Evolutionary conservation across 352 stramenopile genomes (phyloP).

Genomic region (Hyaloperonospora brassicae): DNA sequence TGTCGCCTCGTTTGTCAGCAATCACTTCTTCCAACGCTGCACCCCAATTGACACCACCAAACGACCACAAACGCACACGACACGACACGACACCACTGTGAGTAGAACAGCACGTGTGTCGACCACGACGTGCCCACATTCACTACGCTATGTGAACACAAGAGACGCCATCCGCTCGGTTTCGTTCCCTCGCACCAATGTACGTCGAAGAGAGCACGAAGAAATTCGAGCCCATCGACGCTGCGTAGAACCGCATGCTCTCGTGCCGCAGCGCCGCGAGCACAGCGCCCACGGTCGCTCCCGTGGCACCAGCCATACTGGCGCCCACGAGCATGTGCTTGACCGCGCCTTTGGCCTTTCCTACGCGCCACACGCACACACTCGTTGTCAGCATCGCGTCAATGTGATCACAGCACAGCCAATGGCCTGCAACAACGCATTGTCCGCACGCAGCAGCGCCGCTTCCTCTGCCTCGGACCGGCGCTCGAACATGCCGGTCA

Average conservation of each 20-base stretch:
- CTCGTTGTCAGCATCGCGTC: background rate
- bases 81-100: too few species aligned
- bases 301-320: constrained; percentile 40
- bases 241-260: constrained; percentile 71
- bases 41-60: background rate
- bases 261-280: constrained; percentile 67
- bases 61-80: background rate
- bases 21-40: constrained; percentile 74
- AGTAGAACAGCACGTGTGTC: too few species aligned
- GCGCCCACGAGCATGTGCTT: constrained; percentile 66
- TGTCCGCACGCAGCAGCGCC: constrained; percentile 9
- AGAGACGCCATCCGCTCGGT: background rate
- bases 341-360: constrained; percentile 55
- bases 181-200: constrained; percentile 36
- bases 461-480: constrained; percentile 22
- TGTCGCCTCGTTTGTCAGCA: constrained; percentile 47
- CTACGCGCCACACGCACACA: constrained; percentile 13
- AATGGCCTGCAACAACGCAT: background rate
- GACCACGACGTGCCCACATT: too few species aligned
- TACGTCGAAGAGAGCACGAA: constrained; percentile 81
- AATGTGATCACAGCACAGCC: background rate
- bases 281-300: constrained; percentile 46
- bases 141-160: background rate
- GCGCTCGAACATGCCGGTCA: constrained; percentile 22
- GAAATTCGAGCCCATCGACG: constrained; percentile 81